Evolutionary conservation across 345 rosid genomes (phyloP), one percentile per base, ranked within the genome.

Genomic region (Citrus sinensis): DNA sequence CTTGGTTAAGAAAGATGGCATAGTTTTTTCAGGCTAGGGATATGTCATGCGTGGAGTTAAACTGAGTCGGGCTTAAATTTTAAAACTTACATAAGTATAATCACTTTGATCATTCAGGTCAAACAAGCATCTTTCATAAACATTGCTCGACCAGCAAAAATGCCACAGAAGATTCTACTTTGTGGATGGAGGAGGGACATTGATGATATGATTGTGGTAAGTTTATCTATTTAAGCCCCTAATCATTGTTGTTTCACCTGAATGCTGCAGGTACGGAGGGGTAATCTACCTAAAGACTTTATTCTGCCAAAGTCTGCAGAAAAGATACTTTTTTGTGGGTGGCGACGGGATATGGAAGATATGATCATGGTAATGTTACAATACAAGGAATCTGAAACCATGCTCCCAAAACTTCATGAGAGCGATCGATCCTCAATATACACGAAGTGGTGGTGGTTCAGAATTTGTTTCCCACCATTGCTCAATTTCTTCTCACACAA

Each of bases 161-260:
- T 84, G 89, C 88, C 92, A 82, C 95, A 88, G 91, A 92, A 85
- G 91, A 90, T 92, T 87, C 95, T 92, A 85, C 91, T 88, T 79
- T 90, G 92, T 90, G 92, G 95, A 88, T 92, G 95, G 93, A 87
- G 93, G 91, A 88, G 93, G 82, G 95, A 90, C 90, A 69, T 92
- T 85, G 93, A 92, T 92, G 93, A 92, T 92, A 92, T 90, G 95
- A 90, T 88, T 79, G 95, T 84, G 95, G 92, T 91, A 86, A 88
- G 92, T 81, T 89, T 79, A 83, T 86, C 86, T 71, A 66, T 77
- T 76, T 80, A 83, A 80, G 90, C 91, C 88, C 92, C 90, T 87
- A 92, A 87, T 91, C 58, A 78, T 80, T 86, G 83, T 86, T 70
- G 81, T 81, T 85, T 85, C 81, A 17, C 83, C 82, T 87, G 86